Percentiles rank a stretch among this genome's conserved stretches.
Conservation (phyloP, 352 stramenopile genomes). For the Globisporangium middletonii region DNA sequence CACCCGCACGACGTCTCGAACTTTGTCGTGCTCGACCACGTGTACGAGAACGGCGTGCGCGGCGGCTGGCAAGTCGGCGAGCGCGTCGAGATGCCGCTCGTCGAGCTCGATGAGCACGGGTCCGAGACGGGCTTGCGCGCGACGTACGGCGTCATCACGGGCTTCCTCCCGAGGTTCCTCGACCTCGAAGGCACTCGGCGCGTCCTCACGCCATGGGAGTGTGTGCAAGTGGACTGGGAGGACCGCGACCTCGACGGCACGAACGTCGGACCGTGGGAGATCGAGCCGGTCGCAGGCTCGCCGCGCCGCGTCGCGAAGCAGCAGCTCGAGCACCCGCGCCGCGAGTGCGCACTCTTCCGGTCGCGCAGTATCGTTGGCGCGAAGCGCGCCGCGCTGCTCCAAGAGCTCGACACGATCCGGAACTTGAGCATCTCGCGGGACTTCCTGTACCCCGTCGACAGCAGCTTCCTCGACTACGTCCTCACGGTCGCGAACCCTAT, state of each 20-base stretch:
- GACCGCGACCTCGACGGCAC: constrained; percentile 62
- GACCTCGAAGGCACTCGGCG: not conserved
- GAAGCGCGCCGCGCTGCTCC: constrained; percentile 39
- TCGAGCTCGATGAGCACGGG: constrained; percentile 57
- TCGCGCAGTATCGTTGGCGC: constrained; percentile 42
- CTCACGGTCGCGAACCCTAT: constrained; percentile 82
- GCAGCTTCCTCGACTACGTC: constrained; percentile 72
- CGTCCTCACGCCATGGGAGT: constrained; percentile 67
- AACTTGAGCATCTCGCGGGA: constrained; percentile 64
- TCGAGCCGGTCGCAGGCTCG: constrained; percentile 39
- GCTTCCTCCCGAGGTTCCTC: constrained; percentile 28
- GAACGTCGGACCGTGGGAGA: constrained; percentile 72
- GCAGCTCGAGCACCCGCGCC: constrained; percentile 25
- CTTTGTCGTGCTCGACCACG: constrained; percentile 81
- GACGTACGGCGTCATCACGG: constrained; percentile 57
- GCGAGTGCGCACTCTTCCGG: constrained; percentile 34
- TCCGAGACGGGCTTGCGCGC: constrained; percentile 49
- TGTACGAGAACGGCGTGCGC: constrained; percentile 76
- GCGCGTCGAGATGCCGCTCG: constrained; percentile 66
- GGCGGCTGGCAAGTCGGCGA: constrained; percentile 62
- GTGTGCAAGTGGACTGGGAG: constrained; percentile 65
- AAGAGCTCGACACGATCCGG: constrained; percentile 59
- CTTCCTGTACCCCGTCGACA: constrained; percentile 77
- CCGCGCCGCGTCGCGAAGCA: constrained; percentile 37
- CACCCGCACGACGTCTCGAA: constrained; percentile 80